A percentile compares a stretch with the other conserved stretches of the same genome.
Conservation (phyloP, 2,329 filamentous ascomycete species). For the Calonectria montana region DNA sequence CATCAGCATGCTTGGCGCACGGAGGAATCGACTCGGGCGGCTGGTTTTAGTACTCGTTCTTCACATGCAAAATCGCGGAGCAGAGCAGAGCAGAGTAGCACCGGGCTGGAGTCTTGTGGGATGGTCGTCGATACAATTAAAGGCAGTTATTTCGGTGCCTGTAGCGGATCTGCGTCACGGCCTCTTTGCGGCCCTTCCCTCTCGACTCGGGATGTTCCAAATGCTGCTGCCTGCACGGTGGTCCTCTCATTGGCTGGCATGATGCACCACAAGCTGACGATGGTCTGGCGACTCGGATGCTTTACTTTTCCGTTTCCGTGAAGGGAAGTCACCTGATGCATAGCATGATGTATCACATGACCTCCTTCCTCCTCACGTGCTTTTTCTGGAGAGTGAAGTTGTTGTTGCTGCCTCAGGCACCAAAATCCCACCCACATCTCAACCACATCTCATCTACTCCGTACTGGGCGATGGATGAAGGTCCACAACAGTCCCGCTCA, state of each 20-base stretch:
- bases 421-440: neutral
- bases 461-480: neutral
- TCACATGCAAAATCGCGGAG: constrained; percentile 18
- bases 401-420: neutral
- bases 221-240: constrained; percentile 44
- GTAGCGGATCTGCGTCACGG: constrained; percentile 44
- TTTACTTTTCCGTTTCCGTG: constrained; percentile 11
- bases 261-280: neutral
- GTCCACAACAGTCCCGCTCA: constrained; percentile 15
- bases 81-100: constrained; percentile 6
- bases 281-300: neutral
- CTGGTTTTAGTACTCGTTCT: constrained; percentile 9
- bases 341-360: constrained; percentile 11
- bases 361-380: neutral
- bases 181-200: constrained; percentile 41
- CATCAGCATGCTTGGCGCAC: constrained; percentile 16
- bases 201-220: constrained; percentile 29
- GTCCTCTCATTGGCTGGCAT: constrained; percentile 28
- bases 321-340: neutral
- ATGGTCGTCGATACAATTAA: constrained; percentile 29
- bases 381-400: neutral
- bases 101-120: neutral
- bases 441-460: neutral
- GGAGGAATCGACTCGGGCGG: neutral
- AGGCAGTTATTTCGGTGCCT: constrained; percentile 44